Evolutionary conservation across 169 alveolate genomes (phyloP).

Genomic region (Cryptosporidium xiaoi): DNA sequence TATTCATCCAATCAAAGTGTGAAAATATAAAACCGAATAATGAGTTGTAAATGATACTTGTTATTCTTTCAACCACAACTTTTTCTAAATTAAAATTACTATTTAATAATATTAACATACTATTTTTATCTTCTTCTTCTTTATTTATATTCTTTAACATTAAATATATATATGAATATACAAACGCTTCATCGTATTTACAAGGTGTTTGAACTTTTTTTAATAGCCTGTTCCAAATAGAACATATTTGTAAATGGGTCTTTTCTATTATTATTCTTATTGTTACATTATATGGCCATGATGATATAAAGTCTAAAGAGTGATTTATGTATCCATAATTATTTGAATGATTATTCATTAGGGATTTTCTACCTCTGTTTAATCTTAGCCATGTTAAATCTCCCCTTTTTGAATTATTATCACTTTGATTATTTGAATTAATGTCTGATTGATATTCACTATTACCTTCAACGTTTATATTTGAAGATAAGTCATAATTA

Average conservation of each 20-base stretch:
- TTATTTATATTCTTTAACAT: constrained; percentile 11
- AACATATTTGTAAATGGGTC: constrained; percentile 46
- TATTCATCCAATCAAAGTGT: constrained; percentile 49
- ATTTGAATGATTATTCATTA: neutral
- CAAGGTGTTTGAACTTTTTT: constrained; percentile 31
- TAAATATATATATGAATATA: constrained; percentile 32
- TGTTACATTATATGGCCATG: constrained; percentile 30
- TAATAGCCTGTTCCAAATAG: constrained; percentile 39
- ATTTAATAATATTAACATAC: neutral
- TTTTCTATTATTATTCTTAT: constrained; percentile 47
- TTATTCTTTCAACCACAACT: constrained; percentile 1
- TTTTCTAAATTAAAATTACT: neutral
- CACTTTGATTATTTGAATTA: neutral
- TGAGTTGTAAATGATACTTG: constrained; percentile 22
- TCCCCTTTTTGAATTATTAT: constrained; percentile 51
- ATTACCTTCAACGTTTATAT: neutral
- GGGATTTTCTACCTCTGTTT: constrained; percentile 10
- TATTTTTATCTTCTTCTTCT: neutral
- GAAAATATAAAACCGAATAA: constrained; percentile 55
- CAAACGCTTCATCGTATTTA: constrained; percentile 40
- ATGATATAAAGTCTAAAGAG: constrained; percentile 15
- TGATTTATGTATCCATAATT: constrained; percentile 31
- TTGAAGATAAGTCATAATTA: neutral
- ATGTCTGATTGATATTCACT: neutral
- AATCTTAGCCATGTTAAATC: constrained; percentile 45